phyloP scores from a whole-genome alignment of 2,329 filamentous ascomycete species.

The Colletotrichum sp. region DNA sequence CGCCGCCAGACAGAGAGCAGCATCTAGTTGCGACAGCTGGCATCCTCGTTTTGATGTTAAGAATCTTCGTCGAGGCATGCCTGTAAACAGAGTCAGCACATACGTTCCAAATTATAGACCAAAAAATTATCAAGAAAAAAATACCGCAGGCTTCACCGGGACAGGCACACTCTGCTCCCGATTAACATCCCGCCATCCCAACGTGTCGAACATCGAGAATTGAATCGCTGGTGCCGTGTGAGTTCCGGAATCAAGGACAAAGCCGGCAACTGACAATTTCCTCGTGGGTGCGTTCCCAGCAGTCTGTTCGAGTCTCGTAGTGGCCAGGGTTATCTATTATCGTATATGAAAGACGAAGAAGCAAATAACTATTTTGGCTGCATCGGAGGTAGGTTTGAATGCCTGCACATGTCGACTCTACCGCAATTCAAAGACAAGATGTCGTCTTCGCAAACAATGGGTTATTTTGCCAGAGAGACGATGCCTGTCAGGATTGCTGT shows the following conservation, averaged over 20 bases:
- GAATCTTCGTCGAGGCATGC: constrained; percentile 4
- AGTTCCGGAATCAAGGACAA: no score
- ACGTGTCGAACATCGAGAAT: no score
- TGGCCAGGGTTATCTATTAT: background rate
- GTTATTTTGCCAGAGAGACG: no score
- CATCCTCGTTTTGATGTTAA: constrained; percentile 15
- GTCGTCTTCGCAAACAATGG: no score
- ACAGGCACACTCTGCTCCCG: no score
- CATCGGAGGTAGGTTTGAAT: background rate
- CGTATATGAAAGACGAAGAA: background rate
- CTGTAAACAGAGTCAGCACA: background rate
- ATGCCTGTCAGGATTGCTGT: background rate
- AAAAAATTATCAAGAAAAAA: background rate
- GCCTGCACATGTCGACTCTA: background rate
- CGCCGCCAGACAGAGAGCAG: no score
- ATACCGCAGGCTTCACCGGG: background rate
- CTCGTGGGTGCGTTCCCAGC: no score
- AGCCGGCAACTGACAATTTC: no score
- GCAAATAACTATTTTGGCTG: background rate
- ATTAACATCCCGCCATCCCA: no score
- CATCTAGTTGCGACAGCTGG: background rate
- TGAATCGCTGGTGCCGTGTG: no score
- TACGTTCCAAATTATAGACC: background rate
- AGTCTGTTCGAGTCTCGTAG: no score
- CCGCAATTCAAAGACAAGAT: no score